These are phyloP conservation scores for Petrea volubilis DNA, from an alignment of 257 asterid genomes.

Conservation along the genomic window DNA sequence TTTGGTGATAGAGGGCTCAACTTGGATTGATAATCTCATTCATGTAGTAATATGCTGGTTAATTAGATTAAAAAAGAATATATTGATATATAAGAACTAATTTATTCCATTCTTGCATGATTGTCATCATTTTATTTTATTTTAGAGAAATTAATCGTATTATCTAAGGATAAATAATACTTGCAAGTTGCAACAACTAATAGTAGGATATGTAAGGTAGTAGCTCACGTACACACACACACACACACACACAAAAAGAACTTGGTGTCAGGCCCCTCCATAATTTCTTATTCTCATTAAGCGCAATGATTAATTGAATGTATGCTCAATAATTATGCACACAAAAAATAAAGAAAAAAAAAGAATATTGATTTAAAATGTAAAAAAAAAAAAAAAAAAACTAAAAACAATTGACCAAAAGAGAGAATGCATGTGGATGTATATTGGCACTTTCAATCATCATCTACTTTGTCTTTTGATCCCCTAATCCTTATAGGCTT, in stretches of 20 bases:
- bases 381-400: constrained; percentile 1
- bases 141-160: too few relatives aligned
- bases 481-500: not conserved
- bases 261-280: too few relatives aligned
- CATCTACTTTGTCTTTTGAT: constrained; percentile 11
- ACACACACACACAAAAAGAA: too few relatives aligned
- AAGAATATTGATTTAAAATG: not conserved
- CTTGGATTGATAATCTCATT: not conserved
- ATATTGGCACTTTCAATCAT: constrained; percentile 20
- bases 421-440: constrained; percentile 38
- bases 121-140: too few relatives aligned
- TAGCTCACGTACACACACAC: too few relatives aligned
- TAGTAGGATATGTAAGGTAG: too few relatives aligned
- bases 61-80: too few relatives aligned
- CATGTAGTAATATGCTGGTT: not conserved
- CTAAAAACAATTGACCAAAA: not conserved
- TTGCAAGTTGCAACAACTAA: too few relatives aligned
- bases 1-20: too few relatives aligned
- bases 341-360: not conserved
- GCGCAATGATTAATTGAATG: constrained; percentile 41
- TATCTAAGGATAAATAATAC: too few relatives aligned
- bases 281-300: constrained; percentile 27
- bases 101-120: too few relatives aligned
- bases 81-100: too few relatives aligned
- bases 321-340: constrained; percentile 10